Percentiles rank a stretch among this genome's conserved stretches.
phyloP scores from a whole-genome alignment of 2,329 filamentous ascomycete genomes.

The Whalleya microplaca region DNA sequence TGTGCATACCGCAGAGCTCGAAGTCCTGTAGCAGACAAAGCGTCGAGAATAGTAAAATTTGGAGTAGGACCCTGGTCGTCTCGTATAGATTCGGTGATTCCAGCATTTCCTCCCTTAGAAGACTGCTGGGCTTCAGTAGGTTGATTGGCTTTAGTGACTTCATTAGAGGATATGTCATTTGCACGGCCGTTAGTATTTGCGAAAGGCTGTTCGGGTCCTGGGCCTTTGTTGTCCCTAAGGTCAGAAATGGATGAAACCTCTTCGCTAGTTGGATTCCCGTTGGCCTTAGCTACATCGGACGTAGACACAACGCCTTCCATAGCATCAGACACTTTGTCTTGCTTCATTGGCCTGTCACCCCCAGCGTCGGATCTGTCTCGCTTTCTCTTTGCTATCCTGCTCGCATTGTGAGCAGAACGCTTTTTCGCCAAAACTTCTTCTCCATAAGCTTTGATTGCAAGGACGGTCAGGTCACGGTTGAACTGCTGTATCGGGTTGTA shows the following conservation, averaged over 20 bases:
- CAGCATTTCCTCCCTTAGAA: slow-evolving; percentile 14
- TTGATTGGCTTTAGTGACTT: slow-evolving; percentile 5
- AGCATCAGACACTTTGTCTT: slow-evolving; percentile 22
- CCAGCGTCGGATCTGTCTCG: slow-evolving; percentile 36
- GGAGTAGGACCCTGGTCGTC: slow-evolving; percentile 38
- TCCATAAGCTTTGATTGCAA: slow-evolving; percentile 88
- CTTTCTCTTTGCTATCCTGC: slow-evolving; percentile 51
- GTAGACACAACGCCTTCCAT: slow-evolving; percentile 10
- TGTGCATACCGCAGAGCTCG: slow-evolving; percentile 89
- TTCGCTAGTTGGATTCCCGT: slow-evolving; percentile 6
- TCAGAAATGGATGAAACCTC: slow-evolving; percentile 27
- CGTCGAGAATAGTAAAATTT: slow-evolving; percentile 86
- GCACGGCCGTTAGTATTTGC: background rate
- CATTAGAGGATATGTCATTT: slow-evolving; percentile 6
- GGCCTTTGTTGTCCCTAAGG: slow-evolving; percentile 14
- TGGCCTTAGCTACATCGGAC: slow-evolving; percentile 2
- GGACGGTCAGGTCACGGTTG: slow-evolving; percentile 91
- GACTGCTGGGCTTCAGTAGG: slow-evolving; percentile 18
- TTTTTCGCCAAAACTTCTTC: slow-evolving; percentile 63
- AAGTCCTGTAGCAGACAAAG: slow-evolving; percentile 89
- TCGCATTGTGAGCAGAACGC: slow-evolving; percentile 43
- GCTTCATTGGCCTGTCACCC: slow-evolving; percentile 28
- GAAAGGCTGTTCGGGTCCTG: slow-evolving; percentile 1
- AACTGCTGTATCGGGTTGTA: slow-evolving; percentile 99
- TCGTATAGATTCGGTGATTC: slow-evolving; percentile 13